Evolutionary conservation across 345 rosid species (phyloP), one percentile per base, ranked within the genome.

Genomic region (Citrus reticulata): DNA sequence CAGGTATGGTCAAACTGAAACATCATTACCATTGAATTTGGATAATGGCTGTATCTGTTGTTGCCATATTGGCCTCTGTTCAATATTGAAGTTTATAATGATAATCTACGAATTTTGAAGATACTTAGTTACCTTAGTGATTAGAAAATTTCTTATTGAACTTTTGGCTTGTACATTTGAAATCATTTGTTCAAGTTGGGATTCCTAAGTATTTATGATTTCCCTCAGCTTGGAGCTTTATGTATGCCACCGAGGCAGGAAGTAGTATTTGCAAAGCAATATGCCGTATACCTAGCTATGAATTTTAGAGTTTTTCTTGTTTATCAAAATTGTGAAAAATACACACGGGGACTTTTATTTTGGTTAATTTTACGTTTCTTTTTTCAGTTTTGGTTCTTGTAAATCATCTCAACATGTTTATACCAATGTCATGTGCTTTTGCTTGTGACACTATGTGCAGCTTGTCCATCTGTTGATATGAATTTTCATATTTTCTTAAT

Each of bases 1-100:
- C 74, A 76, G 95, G 98, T 93, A 89, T 77, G 79, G 58, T 29
- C 20, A 62, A 63, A 30, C 32, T 30, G 32, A 30, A 30, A 17
- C 29, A 22, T 62, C 58, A 46, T 63, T 69, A 61, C n/a, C 24
- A 57, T 5, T 78, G 49, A 42, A 24, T 62, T 16, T 63, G n/a
- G 59, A 24, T 40, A 73, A 4, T 29, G 51, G n/a, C 16, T 24
- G 4, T 59, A 20, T 42, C 49, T 42, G 20, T 75, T 8, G 20
- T 6, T 22, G 30, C 57, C 25, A 13, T 22, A 5, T 51, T 64
- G 22, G 35, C 20, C 24, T 51, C n/a, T 32, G 14, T 76, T 54
- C 8, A 76, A 27, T 46, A 5, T 40, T 62, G 37, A 64, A 14
- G 10, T 60, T 32, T 49, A n/a, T 30, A 7, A 32, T 25, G 22